Percentiles rank a stretch among this genome's conserved stretches.
Evolutionary conservation across 106 monocot genomes (phyloP).

Genomic region (Platanthera guangdongensis): DNA sequence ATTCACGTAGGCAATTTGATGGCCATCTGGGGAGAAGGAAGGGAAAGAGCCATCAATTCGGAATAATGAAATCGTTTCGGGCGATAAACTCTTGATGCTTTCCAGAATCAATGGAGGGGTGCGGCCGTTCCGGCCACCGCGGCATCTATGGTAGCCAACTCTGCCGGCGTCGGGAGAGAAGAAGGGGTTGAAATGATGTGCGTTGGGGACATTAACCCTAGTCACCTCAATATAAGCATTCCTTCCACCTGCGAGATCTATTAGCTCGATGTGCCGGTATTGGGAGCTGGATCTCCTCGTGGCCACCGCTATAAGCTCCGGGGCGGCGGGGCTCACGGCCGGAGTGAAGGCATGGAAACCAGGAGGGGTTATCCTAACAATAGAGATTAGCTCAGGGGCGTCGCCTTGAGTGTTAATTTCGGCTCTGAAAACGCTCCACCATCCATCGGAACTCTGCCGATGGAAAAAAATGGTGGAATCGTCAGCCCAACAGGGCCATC

Average conservation of each 20-base stretch:
- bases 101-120: slow-evolving; percentile 53
- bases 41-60: slow-evolving; percentile 80
- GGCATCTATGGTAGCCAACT: slow-evolving; percentile 82
- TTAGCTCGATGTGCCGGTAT: slow-evolving; percentile 76
- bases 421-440: slow-evolving; percentile 82
- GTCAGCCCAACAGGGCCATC: slow-evolving; percentile 81
- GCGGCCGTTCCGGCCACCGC: slow-evolving; percentile 27
- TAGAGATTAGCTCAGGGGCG: background rate
- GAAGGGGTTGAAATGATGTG: slow-evolving; percentile 86
- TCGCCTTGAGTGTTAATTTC: background rate
- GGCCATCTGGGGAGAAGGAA: slow-evolving; percentile 77
- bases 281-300: slow-evolving; percentile 51
- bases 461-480: slow-evolving; percentile 71
- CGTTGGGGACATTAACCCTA: slow-evolving; percentile 26
- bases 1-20: slow-evolving; percentile 50
- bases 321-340: slow-evolving; percentile 35
- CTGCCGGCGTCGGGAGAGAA: slow-evolving; percentile 43
- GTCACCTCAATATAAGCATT: slow-evolving; percentile 53
- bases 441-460: slow-evolving; percentile 46
- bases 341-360: slow-evolving; percentile 97
- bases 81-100: slow-evolving; percentile 33
- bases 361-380: slow-evolving; percentile 56
- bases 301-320: slow-evolving; percentile 58
- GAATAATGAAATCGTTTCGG: slow-evolving; percentile 45
- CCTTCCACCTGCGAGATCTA: slow-evolving; percentile 25